Evolutionary conservation across 108 stramenopile species (phyloP), one percentile per base, ranked within the genome.

Genomic region (Mediolabrus comicus): DNA sequence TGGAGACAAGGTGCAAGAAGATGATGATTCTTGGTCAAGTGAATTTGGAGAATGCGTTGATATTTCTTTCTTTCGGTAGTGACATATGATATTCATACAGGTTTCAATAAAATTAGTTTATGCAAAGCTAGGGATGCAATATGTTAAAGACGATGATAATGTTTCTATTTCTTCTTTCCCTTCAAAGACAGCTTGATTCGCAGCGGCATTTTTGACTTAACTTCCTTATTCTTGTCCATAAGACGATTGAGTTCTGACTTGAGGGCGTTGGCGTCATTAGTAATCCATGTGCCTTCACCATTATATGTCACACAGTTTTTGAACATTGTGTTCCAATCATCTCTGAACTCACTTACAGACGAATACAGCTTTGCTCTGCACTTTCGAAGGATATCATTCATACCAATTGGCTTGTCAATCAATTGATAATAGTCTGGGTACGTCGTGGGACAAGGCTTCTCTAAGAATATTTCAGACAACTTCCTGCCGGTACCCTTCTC

Each of bases 331-430:
- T 85, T 88, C 92, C 92, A 94, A 69, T 94, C 92, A 33, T 86
- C 84, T 13, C 73, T 69, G 55, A 80, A 94, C 43, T 91, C 90
- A 27, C 66, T 69, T 14, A 89, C 34, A 56, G 73, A 64, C 2
- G 79, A 59, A 67, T 91, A 94, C 2, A 88, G 62, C 41, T 90
- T 87, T 24, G 82, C 84, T 24, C 88, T 62, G 72, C 88, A 90
- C 63, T 91, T 91, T 33, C 87, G 79, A 53, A 94, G 71, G 60
- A 94, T 94, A 38, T 94, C 92, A 66, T 91, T 94, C 82, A 94
- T 94, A 9, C 90, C 92, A 56, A 94, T 91, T 3, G 92, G 92
- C 52, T 86, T 83, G 7, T 86, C 82, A 65, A 94, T 87, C 14
- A 91, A 29, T 67, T 87, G 82, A 59, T 91, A 94, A 62, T 94